Base-by-base conservation (phyloP, 352 stramenopile genomes). In the Phytophthora citrophthora region DNA sequence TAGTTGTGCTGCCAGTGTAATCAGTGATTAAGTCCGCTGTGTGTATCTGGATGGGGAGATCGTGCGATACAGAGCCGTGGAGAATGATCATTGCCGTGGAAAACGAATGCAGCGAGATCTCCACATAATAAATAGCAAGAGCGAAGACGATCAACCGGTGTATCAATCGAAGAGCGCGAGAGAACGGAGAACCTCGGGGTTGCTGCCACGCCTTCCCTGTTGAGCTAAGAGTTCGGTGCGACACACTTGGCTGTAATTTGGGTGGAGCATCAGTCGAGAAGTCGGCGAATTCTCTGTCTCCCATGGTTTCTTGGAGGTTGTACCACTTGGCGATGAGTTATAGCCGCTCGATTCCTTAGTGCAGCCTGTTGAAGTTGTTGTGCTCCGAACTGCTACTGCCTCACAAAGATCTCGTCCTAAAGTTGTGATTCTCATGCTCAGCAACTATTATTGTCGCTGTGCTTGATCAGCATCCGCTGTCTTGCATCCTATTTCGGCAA, bases 1-100 rank as follows among this genome's bases (percentile, higher is more conserved):
- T 59, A 0, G 41, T 72, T 11, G 29, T 36, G 0, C 12, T 58
- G 1, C 74, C 74, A 4, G 57, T 44, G 34, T 73, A 79, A 4
- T 27, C 39, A 15, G 15, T 39, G 29, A 82, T 77, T 2, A 82
- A 45, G 11, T n/a, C 45, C 1, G 62, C 16, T 2, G 40, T 50
- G 10, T 50, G 24, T 0, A 13, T 31, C 13, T 54, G 11, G 1
- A 50, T 34, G 13, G 40, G 40, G 31, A 66, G 18, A 5, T 66
- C 23, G 20, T 54, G 18, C 15, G 41, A 60, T 4, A 51, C 34
- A 15, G 18, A 23, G 8, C 53, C 45, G 3, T 41, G 64, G 3
- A 72, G 45, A n/a, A 72, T 54, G 12, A 24, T 24, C 26, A 54
- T 31, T 3, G 58, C 38, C 12, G 57, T 59, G 20, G 34, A 38